Evolutionary conservation across 345 rosid genomes (phyloP).

Genomic region (Arabis hirsuta): DNA sequence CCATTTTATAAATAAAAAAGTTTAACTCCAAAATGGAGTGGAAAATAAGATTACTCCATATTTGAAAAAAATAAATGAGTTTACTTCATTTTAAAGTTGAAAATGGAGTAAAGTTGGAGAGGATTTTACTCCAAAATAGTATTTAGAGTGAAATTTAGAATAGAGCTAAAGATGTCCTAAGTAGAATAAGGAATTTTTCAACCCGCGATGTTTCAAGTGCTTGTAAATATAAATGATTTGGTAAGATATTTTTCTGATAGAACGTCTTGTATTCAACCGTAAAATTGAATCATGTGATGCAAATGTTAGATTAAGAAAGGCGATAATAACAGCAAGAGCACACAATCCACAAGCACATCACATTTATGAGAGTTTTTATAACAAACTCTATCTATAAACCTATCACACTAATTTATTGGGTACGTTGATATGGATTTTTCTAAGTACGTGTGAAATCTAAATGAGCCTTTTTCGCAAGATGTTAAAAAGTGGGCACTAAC

Average conservation of each 20-base stretch:
- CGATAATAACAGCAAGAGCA: slow-evolving; percentile 8
- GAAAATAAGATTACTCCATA: too few relatives aligned
- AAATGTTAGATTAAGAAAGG: slow-evolving; percentile 9
- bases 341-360: slow-evolving; percentile 24
- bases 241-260: background rate
- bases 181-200: too few relatives aligned
- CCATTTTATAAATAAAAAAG: too few relatives aligned
- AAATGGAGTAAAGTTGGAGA: too few relatives aligned
- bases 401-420: slow-evolving; percentile 26
- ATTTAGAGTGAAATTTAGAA: too few relatives aligned
- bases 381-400: slow-evolving; percentile 34
- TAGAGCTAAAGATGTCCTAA: too few relatives aligned
- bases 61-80: too few relatives aligned
- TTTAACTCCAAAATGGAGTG: too few relatives aligned
- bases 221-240: background rate
- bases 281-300: slow-evolving; percentile 3
- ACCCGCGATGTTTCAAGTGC: background rate
- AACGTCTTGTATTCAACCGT: background rate
- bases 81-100: too few relatives aligned
- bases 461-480: slow-evolving; percentile 22
- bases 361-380: slow-evolving; percentile 22
- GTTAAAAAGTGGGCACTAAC: slow-evolving; percentile 16
- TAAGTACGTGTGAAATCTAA: slow-evolving; percentile 38
- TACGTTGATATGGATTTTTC: slow-evolving; percentile 38
- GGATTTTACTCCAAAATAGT: too few relatives aligned